phyloP scores from a whole-genome alignment of 2,329 filamentous ascomycete genomes.

The Exophiala alcalophila region DNA sequence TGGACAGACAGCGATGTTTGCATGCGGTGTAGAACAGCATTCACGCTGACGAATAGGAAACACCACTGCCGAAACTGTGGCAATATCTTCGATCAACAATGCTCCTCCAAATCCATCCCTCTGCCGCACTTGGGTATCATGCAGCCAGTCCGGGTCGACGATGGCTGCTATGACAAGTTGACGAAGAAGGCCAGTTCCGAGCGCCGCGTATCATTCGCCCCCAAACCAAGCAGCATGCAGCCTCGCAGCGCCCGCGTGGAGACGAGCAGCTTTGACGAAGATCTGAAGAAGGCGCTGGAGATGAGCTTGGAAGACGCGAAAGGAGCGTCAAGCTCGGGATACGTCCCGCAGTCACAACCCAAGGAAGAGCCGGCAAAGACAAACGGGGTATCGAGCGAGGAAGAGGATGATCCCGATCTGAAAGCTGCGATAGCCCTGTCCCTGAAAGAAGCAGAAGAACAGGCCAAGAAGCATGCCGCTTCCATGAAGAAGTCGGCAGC shows the following conservation, averaged over 20 bases:
- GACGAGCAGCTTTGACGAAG: slow-evolving; percentile 81
- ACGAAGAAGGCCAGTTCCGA: slow-evolving; percentile 60
- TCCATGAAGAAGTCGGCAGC: slow-evolving; percentile 69
- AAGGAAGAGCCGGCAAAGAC: slow-evolving; percentile 37
- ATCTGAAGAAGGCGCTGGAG: slow-evolving; percentile 85
- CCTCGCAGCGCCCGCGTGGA: slow-evolving; percentile 85
- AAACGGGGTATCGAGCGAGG: slow-evolving; percentile 50
- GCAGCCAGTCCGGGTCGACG: slow-evolving; percentile 88
- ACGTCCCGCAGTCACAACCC: slow-evolving; percentile 62
- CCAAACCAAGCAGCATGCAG: slow-evolving; percentile 77
- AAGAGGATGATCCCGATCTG: slow-evolving; percentile 88
- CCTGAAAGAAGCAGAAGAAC: slow-evolving; percentile 93
- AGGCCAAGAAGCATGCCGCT: slow-evolving; percentile 86
- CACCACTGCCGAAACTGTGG: slow-evolving; percentile 98
- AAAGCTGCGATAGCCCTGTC: slow-evolving; percentile 95
- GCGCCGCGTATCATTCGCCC: slow-evolving; percentile 37
- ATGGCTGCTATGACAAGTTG: slow-evolving; percentile 88
- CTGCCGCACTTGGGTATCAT: slow-evolving; percentile 90
- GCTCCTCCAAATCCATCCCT: slow-evolving; percentile 82
- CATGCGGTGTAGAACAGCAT: slow-evolving; percentile 92
- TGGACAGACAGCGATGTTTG: slow-evolving; percentile 98
- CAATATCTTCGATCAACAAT: slow-evolving; percentile 94
- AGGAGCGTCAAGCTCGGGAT: slow-evolving; percentile 63
- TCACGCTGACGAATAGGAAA: slow-evolving; percentile 97
- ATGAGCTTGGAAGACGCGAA: slow-evolving; percentile 97